These are phyloP conservation scores for Malus sylvestris DNA, from an alignment of 306 rosid genomes.

Conservation along the genomic window DNA sequence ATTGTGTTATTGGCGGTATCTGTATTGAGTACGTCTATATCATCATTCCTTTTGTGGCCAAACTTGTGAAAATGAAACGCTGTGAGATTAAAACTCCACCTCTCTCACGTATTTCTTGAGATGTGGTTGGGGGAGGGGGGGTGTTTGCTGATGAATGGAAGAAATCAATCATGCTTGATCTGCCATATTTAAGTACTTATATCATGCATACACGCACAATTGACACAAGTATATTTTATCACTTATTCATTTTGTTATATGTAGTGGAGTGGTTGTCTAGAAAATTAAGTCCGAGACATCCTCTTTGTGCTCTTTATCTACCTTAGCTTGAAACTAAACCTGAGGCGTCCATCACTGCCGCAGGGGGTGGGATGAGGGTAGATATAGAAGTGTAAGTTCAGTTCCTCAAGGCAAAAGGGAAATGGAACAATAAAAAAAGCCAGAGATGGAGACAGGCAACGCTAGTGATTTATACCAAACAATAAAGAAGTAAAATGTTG, in stretches of 20 bases:
- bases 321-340: background rate
- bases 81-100: constrained; percentile 12
- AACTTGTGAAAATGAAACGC: constrained; percentile 31
- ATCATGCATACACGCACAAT: background rate
- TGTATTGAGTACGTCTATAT: constrained; percentile 29
- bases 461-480: background rate
- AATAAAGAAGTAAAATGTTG: background rate
- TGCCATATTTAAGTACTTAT: background rate
- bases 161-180: background rate
- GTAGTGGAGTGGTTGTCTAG: background rate
- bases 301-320: background rate
- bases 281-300: constrained; percentile 2
- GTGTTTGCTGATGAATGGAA: constrained; percentile 17
- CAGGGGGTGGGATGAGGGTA: background rate
- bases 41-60: constrained; percentile 28
- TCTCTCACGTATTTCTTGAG: constrained; percentile 1
- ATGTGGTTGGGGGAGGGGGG: background rate
- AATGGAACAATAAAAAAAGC: background rate
- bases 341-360: background rate
- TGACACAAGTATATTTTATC: background rate
- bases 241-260: constrained; percentile 7
- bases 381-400: background rate
- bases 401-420: background rate
- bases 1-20: constrained; percentile 32
- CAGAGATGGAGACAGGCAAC: background rate